Conservation (phyloP, 2,329 filamentous ascomycete species). For the Cladosporium sp. region DNA sequence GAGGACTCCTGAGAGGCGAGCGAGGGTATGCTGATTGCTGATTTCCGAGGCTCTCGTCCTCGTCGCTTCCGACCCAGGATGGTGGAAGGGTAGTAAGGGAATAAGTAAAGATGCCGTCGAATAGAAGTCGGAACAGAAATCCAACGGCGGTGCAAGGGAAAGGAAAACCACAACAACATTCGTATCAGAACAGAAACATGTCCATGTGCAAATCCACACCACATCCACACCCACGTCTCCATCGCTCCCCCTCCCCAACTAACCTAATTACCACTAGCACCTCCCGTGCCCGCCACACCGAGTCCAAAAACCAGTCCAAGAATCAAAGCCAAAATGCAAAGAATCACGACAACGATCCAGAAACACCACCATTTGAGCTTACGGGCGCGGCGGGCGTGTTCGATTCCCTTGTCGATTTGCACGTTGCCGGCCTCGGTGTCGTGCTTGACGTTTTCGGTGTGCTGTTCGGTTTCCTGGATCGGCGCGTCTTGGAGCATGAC, state of each 20-base stretch:
- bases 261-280: neutral
- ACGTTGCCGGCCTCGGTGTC: conserved; percentile 66
- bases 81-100: no score
- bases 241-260: neutral
- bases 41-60: no score
- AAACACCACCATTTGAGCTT: conserved; percentile 81
- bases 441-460: conserved; percentile 60
- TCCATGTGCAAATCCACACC: no score
- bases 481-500: conserved; percentile 67
- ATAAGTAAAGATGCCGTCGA: no score
- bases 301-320: conserved; percentile 47
- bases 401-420: conserved; percentile 64
- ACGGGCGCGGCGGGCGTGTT: conserved; percentile 60
- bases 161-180: no score
- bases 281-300: conserved; percentile 7
- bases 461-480: conserved; percentile 58
- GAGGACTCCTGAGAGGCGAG: no score
- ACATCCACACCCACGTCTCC: neutral
- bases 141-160: no score
- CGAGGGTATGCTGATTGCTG: no score
- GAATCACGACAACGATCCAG: conserved; percentile 48
- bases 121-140: no score
- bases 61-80: no score
- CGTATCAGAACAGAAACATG: no score
- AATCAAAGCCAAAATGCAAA: conserved; percentile 46